Conservation (phyloP, 2,329 filamentous ascomycete species). For the Ophiostoma novo-ulmi region DNA sequence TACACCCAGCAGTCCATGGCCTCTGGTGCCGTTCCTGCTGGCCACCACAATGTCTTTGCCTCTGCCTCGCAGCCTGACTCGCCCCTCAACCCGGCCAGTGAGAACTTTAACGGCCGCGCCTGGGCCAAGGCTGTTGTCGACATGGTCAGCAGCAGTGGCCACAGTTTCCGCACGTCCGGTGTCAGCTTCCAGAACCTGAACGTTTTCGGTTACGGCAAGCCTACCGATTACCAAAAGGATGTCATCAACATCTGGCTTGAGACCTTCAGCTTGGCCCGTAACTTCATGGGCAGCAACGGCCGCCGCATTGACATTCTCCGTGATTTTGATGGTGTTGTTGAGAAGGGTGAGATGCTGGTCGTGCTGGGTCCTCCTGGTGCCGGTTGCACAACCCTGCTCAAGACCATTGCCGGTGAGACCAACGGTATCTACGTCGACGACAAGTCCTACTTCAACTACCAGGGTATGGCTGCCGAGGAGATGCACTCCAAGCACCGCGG, state of each 20-base stretch:
- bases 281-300: conserved; percentile 49
- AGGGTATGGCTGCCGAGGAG: conserved; percentile 64
- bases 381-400: conserved; percentile 81
- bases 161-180: conserved; percentile 55
- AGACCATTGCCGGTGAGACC: conserved; percentile 77
- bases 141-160: conserved; percentile 48
- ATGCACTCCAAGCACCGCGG: conserved; percentile 76
- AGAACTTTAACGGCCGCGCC: conserved; percentile 47
- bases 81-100: conserved; percentile 45
- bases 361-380: conserved; percentile 66
- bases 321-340: conserved; percentile 62
- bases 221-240: conserved; percentile 67
- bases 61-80: conserved; percentile 38
- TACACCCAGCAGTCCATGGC: conserved; percentile 43
- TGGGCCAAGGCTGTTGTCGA: conserved; percentile 59
- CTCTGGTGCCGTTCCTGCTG: conserved; percentile 21
- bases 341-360: conserved; percentile 69
- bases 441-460: conserved; percentile 73
- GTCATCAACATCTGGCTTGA: conserved; percentile 58
- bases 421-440: conserved; percentile 71
- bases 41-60: conserved; percentile 46
- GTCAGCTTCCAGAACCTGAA: conserved; percentile 63
- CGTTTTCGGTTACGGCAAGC: conserved; percentile 61
- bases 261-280: conserved; percentile 39
- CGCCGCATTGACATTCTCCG: conserved; percentile 63